Conservation (phyloP, 2,329 filamentous ascomycete genomes). For the Aspergillus transmontanensis region DNA sequence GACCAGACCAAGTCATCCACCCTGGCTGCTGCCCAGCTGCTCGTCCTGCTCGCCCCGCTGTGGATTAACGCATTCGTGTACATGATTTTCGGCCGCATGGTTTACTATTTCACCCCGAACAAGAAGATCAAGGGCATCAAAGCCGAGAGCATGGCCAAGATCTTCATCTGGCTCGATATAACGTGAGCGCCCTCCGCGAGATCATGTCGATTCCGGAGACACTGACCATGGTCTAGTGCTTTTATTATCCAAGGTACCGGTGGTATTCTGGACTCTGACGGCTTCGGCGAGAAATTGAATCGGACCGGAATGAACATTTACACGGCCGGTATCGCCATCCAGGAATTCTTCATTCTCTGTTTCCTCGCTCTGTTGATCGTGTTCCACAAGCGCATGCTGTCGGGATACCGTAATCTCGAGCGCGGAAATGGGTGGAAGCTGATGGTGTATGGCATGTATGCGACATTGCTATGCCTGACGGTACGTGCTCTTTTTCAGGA, state of each 20-base stretch:
- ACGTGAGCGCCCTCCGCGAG: neutral
- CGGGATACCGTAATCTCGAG: constrained; percentile 26
- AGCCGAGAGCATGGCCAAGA: constrained; percentile 38
- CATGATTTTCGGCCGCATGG: constrained; percentile 51
- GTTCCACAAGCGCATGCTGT: constrained; percentile 51
- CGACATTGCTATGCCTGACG: constrained; percentile 53
- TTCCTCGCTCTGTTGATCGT: constrained; percentile 53
- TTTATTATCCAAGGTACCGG: constrained; percentile 28
- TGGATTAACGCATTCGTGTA: constrained; percentile 52
- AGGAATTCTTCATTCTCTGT: constrained; percentile 54
- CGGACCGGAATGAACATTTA: constrained; percentile 28
- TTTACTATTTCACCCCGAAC: constrained; percentile 46
- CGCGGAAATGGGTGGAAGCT: constrained; percentile 9
- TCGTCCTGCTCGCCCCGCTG: constrained; percentile 5
- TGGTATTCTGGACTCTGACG: constrained; percentile 12
- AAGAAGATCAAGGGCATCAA: constrained; percentile 42
- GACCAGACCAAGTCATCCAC: neutral
- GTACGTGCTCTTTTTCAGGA: constrained; percentile 11
- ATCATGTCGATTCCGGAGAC: neutral
- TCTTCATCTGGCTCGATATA: constrained; percentile 49
- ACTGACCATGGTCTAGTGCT: neutral
- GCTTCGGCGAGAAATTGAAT: constrained; percentile 7
- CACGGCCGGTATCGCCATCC: constrained; percentile 47
- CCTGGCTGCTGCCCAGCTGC: neutral
- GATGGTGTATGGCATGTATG: constrained; percentile 55